Conservation (phyloP, 176 grass and related monocot species). For the Hsuehochloa calcarea region DNA sequence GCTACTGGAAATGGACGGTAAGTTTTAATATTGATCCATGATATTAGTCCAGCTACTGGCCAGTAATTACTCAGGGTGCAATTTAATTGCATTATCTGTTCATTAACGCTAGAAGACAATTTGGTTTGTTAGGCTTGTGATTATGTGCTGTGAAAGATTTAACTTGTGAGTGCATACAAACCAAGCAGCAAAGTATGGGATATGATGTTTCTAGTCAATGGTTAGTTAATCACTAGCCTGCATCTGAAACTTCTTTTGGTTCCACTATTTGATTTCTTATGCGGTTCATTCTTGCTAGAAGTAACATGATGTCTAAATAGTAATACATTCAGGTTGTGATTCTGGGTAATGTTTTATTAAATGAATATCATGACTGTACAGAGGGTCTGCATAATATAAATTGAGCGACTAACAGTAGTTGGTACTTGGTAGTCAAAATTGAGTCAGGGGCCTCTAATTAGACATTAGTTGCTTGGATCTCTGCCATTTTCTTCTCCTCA, state of each 20-base stretch:
- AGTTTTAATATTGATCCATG: slow-evolving; percentile 23
- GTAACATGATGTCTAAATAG: slow-evolving; percentile 5
- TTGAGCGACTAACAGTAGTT: neutral
- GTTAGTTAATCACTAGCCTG: neutral
- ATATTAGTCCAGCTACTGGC: neutral
- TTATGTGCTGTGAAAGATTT: neutral
- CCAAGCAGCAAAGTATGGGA: slow-evolving; percentile 13
- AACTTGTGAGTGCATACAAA: neutral
- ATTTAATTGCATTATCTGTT: neutral
- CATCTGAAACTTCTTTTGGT: neutral
- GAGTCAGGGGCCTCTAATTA: neutral
- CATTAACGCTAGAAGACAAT: neutral
- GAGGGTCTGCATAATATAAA: neutral
- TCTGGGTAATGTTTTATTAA: neutral
- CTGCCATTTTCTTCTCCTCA: neutral
- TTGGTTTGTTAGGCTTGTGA: neutral
- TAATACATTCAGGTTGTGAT: neutral
- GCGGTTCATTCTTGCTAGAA: slow-evolving; percentile 14
- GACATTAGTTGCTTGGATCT: neutral
- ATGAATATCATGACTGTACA: neutral
- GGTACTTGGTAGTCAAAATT: neutral
- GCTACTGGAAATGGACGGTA: slow-evolving; percentile 95
- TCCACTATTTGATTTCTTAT: slow-evolving; percentile 2
- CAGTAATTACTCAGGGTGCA: neutral
- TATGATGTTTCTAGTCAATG: slow-evolving; percentile 3